Evolutionary conservation across 2,329 filamentous ascomycete genomes (phyloP), one percentile per base, ranked within the genome.

Genomic region (Aspergillus sp.): DNA sequence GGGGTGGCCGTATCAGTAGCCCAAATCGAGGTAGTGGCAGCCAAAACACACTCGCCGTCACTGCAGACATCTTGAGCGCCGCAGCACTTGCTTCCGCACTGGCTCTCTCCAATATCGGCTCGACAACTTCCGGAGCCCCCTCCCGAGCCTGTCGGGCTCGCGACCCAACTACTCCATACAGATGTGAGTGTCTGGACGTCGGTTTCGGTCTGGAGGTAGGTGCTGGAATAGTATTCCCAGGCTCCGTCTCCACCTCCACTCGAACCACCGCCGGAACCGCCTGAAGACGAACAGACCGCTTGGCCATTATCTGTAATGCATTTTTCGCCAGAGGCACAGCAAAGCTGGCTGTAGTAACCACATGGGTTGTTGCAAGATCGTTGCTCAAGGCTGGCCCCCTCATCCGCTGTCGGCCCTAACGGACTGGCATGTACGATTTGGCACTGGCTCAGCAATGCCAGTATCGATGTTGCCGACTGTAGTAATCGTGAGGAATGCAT

Each of bases 211-310:
- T 62, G 61, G 12, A 82, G 77, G 64, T 75, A 86, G 6, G 82
- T 85, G 2, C 82, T 82, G 17, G 84, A 87, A 66, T 76, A 84
- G 70, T 80, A 81, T 60, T 81, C 68, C 82, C 83, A 86, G 60
- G 75, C 70, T n/a, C 80, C 81, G 14, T 67, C 66, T 53, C 65
- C 72, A 46, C 63, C 62, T 24, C 64, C 64, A 21, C 21, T 21
- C 15, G 51, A 54, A 19, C 11, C 51, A 46, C 52, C 51, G 19
- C 60, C 43, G 35, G 50, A 44, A 15, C 52, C 51, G 19, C 60
- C 45, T 43, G 50, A 44, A 15, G 53, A 49, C 15, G 51, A 33
- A 68, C 82, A 85, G 61, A 77, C 73, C 40, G 82, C 82, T 68
- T 83, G 73, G 58, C 76, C 71, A 58, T 71, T 72, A 58, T 71